Evolutionary conservation across 352 stramenopile genomes (phyloP).

Genomic region (Phytophthora pseudosyringae): DNA sequence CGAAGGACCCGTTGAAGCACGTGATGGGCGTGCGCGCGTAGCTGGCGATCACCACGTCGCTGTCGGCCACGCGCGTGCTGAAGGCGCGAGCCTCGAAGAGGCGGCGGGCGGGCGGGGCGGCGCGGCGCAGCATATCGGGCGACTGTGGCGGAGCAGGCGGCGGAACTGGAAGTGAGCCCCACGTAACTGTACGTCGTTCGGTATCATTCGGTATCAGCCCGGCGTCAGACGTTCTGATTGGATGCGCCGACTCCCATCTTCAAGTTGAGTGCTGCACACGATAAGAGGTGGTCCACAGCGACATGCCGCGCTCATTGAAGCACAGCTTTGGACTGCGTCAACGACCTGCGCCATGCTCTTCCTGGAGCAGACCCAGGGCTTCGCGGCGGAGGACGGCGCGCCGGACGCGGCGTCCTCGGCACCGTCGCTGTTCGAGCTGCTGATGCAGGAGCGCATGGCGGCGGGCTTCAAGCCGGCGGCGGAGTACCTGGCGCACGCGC

Average conservation of each 20-base stretch:
- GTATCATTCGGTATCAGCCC: not conserved
- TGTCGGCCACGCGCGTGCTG: slow-evolving; percentile 66
- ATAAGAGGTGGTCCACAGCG: slow-evolving; percentile 4
- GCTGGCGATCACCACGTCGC: slow-evolving; percentile 94
- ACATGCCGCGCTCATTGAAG: not conserved
- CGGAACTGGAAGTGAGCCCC: slow-evolving; percentile 15
- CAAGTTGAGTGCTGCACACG: slow-evolving; percentile 10
- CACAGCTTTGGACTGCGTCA: slow-evolving; percentile 8
- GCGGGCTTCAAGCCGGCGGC: slow-evolving; percentile 73
- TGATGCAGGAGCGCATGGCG: slow-evolving; percentile 90
- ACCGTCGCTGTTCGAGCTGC: slow-evolving; percentile 86
- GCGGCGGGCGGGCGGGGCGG: slow-evolving; percentile 39
- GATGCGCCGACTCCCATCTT: slow-evolving; percentile 29
- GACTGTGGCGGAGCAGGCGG: not conserved
- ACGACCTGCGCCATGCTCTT: slow-evolving; percentile 62
- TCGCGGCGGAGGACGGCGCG: slow-evolving; percentile 33
- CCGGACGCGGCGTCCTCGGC: slow-evolving; percentile 12
- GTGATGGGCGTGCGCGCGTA: slow-evolving; percentile 97
- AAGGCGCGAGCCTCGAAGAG: slow-evolving; percentile 38
- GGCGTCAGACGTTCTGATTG: slow-evolving; percentile 33
- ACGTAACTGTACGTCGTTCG: no score
- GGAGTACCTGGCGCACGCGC: slow-evolving; percentile 74
- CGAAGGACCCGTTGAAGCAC: slow-evolving; percentile 94
- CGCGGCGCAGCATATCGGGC: slow-evolving; percentile 23
- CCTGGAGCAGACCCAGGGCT: slow-evolving; percentile 83